Evolutionary conservation across 345 rosid genomes (phyloP).

Genomic region (Rhizophora mangle): DNA sequence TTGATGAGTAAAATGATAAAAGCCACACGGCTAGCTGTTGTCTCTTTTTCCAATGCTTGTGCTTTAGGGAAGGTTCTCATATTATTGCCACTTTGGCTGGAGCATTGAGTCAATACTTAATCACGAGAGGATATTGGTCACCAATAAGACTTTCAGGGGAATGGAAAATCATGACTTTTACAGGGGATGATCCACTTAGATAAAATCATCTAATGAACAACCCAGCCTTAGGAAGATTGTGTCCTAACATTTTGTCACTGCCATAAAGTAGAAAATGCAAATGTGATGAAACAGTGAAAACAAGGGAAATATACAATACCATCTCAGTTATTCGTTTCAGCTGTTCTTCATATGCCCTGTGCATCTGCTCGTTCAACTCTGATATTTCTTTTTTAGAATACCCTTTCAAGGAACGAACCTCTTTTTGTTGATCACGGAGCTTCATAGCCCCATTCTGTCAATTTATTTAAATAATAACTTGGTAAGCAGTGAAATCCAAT

Average conservation of each 20-base stretch:
- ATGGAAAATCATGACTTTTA: no score
- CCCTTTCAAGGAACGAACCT: slow-evolving; percentile 57
- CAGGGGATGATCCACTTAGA: not conserved
- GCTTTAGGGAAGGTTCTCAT: not conserved
- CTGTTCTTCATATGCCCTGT: slow-evolving; percentile 55
- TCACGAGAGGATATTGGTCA: not conserved
- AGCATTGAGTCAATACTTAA: not conserved
- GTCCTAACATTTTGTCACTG: not conserved
- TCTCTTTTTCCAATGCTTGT: not conserved
- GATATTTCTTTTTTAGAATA: slow-evolving; percentile 52
- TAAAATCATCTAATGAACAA: not conserved
- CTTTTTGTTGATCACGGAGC: slow-evolving; percentile 62
- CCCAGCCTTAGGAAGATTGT: not conserved
- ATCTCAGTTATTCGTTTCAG: slow-evolving; percentile 63
- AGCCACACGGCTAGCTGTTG: not conserved
- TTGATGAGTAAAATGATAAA: not conserved
- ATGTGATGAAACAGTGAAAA: not conserved
- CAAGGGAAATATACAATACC: slow-evolving; percentile 28
- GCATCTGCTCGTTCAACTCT: slow-evolving; percentile 59
- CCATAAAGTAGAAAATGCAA: not conserved
- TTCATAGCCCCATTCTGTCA: slow-evolving; percentile 63
- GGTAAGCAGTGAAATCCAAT: not conserved
- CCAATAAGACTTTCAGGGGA: no score
- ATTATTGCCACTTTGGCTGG: not conserved
- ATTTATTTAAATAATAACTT: not conserved